Evolutionary conservation across 2,329 filamentous ascomycete genomes (phyloP).

Genomic region (Colletotrichum sp.): DNA sequence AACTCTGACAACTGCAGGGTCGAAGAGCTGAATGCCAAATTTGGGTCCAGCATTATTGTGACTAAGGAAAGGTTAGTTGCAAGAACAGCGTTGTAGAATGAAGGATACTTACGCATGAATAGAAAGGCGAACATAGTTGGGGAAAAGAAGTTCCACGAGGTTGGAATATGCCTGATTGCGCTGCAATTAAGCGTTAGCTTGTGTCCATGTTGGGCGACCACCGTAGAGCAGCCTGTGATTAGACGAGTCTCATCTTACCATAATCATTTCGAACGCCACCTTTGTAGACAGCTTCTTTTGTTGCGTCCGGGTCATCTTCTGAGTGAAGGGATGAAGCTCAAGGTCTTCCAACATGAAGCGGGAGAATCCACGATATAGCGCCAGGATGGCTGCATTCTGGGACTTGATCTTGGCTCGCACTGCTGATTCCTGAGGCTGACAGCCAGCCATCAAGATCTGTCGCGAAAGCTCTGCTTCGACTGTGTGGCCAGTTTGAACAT

Average conservation of each 20-base stretch:
- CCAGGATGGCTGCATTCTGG: constrained; percentile 42
- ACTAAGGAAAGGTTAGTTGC: neutral
- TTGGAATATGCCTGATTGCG: constrained; percentile 54
- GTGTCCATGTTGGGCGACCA: neutral
- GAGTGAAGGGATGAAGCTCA: constrained; percentile 27
- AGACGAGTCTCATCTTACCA: constrained; percentile 16
- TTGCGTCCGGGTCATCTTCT: constrained; percentile 29
- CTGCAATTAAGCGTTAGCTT: constrained; percentile 11
- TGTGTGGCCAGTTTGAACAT: constrained; percentile 28
- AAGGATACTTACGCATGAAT: constrained; percentile 44
- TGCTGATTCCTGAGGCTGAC: constrained; percentile 33
- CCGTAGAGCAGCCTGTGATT: neutral
- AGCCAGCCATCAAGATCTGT: constrained; percentile 37
- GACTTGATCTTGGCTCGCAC: constrained; percentile 30
- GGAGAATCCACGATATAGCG: constrained; percentile 65
- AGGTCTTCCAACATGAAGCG: constrained; percentile 54
- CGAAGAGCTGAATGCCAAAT: constrained; percentile 44
- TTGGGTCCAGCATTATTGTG: constrained; percentile 46
- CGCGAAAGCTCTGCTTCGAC: constrained; percentile 33
- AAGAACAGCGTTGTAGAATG: neutral
- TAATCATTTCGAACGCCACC: constrained; percentile 38
- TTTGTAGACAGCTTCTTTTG: constrained; percentile 32
- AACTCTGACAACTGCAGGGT: constrained; percentile 31
- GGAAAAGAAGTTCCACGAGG: constrained; percentile 48
- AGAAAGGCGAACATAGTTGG: constrained; percentile 49